Percentiles rank a stretch among this genome's conserved stretches.
Evolutionary conservation across 2,329 filamentous ascomycete genomes (phyloP).

Genomic region (Metarhizium brunneum): DNA sequence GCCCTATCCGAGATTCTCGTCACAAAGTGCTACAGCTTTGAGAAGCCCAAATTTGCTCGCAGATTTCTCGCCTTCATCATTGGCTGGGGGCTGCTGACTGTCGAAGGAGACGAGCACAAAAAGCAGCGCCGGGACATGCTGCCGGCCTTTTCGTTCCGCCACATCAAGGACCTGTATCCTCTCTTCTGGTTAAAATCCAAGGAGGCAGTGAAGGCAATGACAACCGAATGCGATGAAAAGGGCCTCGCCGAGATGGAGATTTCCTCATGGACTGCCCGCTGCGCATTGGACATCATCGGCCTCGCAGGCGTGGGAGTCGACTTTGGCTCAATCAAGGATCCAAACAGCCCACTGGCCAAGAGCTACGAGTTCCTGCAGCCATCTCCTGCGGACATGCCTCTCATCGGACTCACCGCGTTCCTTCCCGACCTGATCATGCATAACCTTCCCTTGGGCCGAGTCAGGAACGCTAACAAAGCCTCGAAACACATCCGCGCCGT

Average conservation of each 20-base stretch:
- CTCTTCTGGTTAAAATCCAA: slow-evolving; percentile 22
- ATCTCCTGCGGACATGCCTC: slow-evolving; percentile 2
- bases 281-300: slow-evolving; percentile 27
- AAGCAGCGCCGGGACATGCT: slow-evolving; percentile 21
- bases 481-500: slow-evolving; percentile 18
- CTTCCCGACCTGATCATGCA: slow-evolving; percentile 7
- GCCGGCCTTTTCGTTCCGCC: slow-evolving; percentile 22
- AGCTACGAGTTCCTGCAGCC: slow-evolving; percentile 19
- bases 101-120: slow-evolving; percentile 24
- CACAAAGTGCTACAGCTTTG: slow-evolving; percentile 56
- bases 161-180: slow-evolving; percentile 23
- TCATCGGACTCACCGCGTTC: slow-evolving; percentile 7
- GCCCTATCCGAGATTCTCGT: slow-evolving; percentile 56
- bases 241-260: slow-evolving; percentile 10
- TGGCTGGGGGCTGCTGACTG: slow-evolving; percentile 42
- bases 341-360: slow-evolving; percentile 24
- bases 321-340: slow-evolving; percentile 21
- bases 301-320: slow-evolving; percentile 23
- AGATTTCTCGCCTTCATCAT: slow-evolving; percentile 77
- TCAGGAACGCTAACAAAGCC: slow-evolving; percentile 15
- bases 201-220: slow-evolving; percentile 13
- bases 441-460: slow-evolving; percentile 6
- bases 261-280: slow-evolving; percentile 13
- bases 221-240: slow-evolving; percentile 2
- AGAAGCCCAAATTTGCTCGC: slow-evolving; percentile 43